These are phyloP conservation scores for Pythium rishiriense DNA, from an alignment of 352 stramenopile genomes.

Conservation along the genomic window DNA sequence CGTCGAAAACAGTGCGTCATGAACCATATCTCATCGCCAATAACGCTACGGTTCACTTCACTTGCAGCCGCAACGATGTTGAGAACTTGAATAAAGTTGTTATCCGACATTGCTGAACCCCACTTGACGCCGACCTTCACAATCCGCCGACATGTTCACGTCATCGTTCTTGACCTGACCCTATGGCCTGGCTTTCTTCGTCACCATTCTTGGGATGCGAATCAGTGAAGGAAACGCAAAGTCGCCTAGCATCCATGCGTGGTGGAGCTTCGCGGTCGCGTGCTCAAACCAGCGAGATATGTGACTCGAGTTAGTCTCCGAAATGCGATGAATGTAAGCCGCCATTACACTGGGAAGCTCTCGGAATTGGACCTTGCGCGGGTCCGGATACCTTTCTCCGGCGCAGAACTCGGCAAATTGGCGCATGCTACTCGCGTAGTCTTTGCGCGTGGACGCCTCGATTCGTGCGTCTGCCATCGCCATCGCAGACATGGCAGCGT, in stretches of 20 bases:
- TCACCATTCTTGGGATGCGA: not conserved
- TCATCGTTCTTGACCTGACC: not conserved
- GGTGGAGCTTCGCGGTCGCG: not conserved
- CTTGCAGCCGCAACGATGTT: not conserved
- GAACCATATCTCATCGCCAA: constrained; percentile 12
- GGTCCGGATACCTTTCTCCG: no score
- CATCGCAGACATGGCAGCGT: no score
- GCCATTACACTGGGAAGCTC: no score
- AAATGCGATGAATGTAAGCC: no score
- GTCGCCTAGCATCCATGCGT: not conserved
- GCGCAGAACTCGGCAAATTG: no score
- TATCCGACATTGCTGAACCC: not conserved
- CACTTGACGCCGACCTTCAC: constrained; percentile 1
- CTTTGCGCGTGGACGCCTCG: no score
- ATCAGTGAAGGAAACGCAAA: not conserved
- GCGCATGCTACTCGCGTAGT: no score
- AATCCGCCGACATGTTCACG: not conserved
- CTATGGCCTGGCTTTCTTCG: no score
- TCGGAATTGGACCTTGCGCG: no score
- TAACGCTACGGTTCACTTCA: not conserved
- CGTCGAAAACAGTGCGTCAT: constrained; percentile 18
- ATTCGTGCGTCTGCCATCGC: no score
- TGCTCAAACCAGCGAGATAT: not conserved
- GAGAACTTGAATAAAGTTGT: constrained; percentile 8
- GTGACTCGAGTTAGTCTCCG: not conserved